Base-by-base conservation (phyloP, 108 stramenopile species). In the Cyclotella cryptica region DNA sequence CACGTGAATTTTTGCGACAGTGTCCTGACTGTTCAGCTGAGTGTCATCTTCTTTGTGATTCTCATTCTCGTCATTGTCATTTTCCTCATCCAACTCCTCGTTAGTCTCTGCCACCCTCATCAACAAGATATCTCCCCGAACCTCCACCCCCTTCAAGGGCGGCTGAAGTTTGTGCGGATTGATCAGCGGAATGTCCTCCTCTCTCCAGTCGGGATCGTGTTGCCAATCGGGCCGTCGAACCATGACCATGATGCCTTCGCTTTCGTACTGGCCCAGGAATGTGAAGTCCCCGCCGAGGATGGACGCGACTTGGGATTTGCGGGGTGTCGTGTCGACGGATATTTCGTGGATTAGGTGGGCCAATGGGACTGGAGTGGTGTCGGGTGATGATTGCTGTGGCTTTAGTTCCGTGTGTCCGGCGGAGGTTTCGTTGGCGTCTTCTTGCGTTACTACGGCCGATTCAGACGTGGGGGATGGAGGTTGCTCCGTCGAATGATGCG, bases 221-320 rank as follows among this genome's bases (percentile, higher is more conserved):
- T 75, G 77, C 66, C 59, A 66, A 54, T 81, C 81, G 19, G 78
- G 61, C 22, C 87, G 69, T 14, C 91, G 91, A 13, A 89, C 72
- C 87, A 96, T 92, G 51, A 93, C 58, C 47, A 96, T 79, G 46
- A 89, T 87, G 27, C 94, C 92, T 77, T 96, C 94, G 7, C 89
- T 88, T 61, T 92, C 90, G 54, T 89, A 96, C 77, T 96, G 94
- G 27, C 94, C 92, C 54, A 96, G 52, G 73, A 96, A 96, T 11
- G 94, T 96, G 53, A 93, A 86, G 39, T 89, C 87, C 9, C 92
- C 92, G 44, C 90, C 93, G 62, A 96, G 63, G 14, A 89, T 44
- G 55, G 87, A 45, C 11, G 74, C 53, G 21, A 91, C 91, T 67
- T 82, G 77, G 14, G 79, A 79, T 67, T 93, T 96, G 30, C 77